These are phyloP conservation scores for Capsicum baccatum DNA, from an alignment of 257 asterid species.

Conservation along the genomic window DNA sequence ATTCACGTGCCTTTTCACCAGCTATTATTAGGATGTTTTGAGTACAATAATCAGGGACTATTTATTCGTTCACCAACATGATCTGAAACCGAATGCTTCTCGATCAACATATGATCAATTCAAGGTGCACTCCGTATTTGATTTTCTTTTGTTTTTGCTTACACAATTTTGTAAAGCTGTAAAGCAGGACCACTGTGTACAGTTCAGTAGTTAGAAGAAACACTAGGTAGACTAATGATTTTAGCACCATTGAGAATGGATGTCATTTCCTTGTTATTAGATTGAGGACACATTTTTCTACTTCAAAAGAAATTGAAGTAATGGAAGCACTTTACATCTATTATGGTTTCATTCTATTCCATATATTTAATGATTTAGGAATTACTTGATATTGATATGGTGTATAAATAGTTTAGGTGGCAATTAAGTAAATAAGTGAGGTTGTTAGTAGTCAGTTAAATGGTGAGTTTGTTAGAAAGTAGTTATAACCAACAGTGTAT, in stretches of 20 bases:
- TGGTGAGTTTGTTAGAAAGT: too few relatives aligned
- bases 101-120: not conserved
- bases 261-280: too few relatives aligned
- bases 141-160: not conserved
- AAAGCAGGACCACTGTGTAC: not conserved
- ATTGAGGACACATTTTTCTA: not conserved
- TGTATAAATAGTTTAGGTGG: too few relatives aligned
- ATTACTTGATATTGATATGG: too few relatives aligned
- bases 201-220: slow-evolving; percentile 13
- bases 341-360: not conserved
- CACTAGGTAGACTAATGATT: not conserved
- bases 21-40: not conserved
- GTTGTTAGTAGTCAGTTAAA: too few relatives aligned
- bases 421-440: too few relatives aligned
- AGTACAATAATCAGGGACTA: not conserved
- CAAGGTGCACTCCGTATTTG: not conserved
- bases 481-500: too few relatives aligned
- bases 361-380: too few relatives aligned
- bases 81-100: not conserved
- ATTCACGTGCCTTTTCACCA: not conserved
- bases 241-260: too few relatives aligned
- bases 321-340: not conserved
- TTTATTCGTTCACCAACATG: not conserved
- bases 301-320: slow-evolving; percentile 1
- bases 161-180: not conserved